phyloP scores from a whole-genome alignment of 169 alveolate species.

The Plasmodium chabaudi region DNA sequence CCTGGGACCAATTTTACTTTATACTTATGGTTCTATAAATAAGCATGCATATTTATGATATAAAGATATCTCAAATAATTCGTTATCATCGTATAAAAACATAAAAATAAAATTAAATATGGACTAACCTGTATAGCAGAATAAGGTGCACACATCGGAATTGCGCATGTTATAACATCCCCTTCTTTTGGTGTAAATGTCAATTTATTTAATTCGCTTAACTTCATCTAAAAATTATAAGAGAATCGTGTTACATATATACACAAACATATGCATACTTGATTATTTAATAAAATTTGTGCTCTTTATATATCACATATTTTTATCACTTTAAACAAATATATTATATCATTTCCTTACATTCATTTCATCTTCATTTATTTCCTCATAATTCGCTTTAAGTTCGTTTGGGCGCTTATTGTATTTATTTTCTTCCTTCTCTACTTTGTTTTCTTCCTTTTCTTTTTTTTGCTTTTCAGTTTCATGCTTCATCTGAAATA shows the following conservation, averaged over 20 bases:
- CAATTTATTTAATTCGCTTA: constrained; percentile 55
- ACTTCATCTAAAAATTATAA: constrained; percentile 22
- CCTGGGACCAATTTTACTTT: constrained; percentile 84
- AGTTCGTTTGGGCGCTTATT: constrained; percentile 24
- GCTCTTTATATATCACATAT: not conserved
- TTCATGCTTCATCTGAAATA: constrained; percentile 64
- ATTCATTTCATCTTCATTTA: constrained; percentile 61
- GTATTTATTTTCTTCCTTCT: constrained; percentile 25
- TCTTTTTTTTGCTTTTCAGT: constrained; percentile 31
- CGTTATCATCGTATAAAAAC: not conserved
- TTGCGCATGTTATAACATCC: constrained; percentile 42
- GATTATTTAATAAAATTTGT: not conserved
- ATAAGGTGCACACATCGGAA: constrained; percentile 74
- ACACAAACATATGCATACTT: not conserved
- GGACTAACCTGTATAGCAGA: constrained; percentile 50
- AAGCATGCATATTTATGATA: not conserved
- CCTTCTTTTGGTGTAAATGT: constrained; percentile 50
- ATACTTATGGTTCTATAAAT: constrained; percentile 38
- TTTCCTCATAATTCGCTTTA: constrained; percentile 38
- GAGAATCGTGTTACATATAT: not conserved
- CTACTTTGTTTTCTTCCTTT: not conserved
- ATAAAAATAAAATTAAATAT: not conserved
- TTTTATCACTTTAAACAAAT: not conserved
- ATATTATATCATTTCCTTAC: constrained; percentile 11
- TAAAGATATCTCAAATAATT: not conserved